phyloP scores from a whole-genome alignment of 768 basidiomycete species.

The Agrocybe pediades region DNA sequence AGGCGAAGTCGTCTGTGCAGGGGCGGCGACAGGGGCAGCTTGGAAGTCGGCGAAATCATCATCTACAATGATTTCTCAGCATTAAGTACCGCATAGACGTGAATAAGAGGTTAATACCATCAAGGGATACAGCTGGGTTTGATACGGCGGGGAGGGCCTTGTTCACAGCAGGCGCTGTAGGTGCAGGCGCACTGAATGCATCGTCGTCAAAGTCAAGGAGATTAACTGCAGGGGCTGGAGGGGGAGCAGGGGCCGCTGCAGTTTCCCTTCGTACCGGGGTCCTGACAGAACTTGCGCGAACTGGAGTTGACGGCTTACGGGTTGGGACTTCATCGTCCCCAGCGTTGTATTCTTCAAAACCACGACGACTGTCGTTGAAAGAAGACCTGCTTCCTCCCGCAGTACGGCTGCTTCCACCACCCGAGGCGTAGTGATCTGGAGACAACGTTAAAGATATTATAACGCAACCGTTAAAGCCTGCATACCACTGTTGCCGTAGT shows the following conservation, averaged over 20 bases:
- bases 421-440: constrained; percentile 23
- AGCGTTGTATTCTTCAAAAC: constrained; percentile 95
- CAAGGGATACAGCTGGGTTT: constrained; percentile 33
- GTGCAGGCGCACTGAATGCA: constrained; percentile 34
- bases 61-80: constrained; percentile 38
- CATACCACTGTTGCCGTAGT: constrained; percentile 26
- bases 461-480: background rate
- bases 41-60: constrained; percentile 91
- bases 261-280: constrained; percentile 38
- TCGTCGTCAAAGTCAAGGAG: constrained; percentile 85
- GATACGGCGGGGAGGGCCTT: constrained; percentile 59
- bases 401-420: constrained; percentile 35
- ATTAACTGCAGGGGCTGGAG: constrained; percentile 58
- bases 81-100: background rate
- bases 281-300: constrained; percentile 36
- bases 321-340: constrained; percentile 77
- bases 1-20: constrained; percentile 30
- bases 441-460: background rate
- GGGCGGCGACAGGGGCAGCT: constrained; percentile 61
- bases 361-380: constrained; percentile 59
- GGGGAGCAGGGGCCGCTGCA: constrained; percentile 36
- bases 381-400: constrained; percentile 39
- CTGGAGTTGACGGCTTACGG: constrained; percentile 23
- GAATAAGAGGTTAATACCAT: constrained; percentile 34
- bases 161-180: constrained; percentile 37